phyloP scores from a whole-genome alignment of 805 yeast species.

The Kluyveromyces aestuarii region DNA sequence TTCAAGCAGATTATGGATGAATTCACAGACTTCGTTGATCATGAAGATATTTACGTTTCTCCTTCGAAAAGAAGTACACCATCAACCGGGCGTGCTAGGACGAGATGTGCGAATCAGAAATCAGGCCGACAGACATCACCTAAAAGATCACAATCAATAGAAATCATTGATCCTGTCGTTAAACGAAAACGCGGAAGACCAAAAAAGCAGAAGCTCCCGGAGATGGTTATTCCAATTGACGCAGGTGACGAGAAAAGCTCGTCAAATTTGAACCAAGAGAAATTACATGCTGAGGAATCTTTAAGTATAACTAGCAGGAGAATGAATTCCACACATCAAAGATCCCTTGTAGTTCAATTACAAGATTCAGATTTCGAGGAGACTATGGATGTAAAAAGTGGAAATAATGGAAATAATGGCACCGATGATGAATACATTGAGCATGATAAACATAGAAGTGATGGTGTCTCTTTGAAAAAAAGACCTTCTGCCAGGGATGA shows the following conservation, averaged over 20 bases:
- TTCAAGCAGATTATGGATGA: not conserved
- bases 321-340: not conserved
- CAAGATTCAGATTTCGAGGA: slow-evolving; percentile 1
- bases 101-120: not conserved
- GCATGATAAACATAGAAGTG: not conserved
- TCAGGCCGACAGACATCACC: not conserved
- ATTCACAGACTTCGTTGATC: not conserved
- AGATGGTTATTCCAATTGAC: not conserved
- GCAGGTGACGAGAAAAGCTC: not conserved
- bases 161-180: not conserved
- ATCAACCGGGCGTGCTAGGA: not conserved
- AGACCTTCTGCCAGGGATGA: not conserved
- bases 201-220: slow-evolving; percentile 4
- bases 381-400: slow-evolving; percentile 21
- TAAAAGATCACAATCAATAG: slow-evolving; percentile 1
- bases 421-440: slow-evolving; percentile 27
- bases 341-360: not conserved
- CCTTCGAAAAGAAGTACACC: not conserved
- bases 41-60: slow-evolving; percentile 1
- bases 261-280: slow-evolving; percentile 1
- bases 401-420: slow-evolving; percentile 15
- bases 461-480: not conserved
- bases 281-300: slow-evolving; percentile 5
- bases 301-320: slow-evolving; percentile 1
- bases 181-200: slow-evolving; percentile 10